phyloP scores from a whole-genome alignment of 176 grass and related monocot genomes.

The Tuctoria greenei region DNA sequence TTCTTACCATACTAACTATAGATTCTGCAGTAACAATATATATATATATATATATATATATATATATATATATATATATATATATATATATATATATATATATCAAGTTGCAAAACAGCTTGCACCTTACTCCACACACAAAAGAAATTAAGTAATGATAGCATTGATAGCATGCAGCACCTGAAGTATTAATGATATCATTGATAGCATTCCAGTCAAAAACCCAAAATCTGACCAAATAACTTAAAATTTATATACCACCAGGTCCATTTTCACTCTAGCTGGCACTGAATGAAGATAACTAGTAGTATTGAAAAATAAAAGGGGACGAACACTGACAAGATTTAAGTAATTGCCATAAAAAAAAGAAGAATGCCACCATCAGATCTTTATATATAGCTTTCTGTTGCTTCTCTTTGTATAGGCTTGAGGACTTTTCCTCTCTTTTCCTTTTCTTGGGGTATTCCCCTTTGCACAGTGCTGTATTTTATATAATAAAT shows the following conservation, averaged over 20 bases:
- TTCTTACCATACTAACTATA: no score
- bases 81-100: no score
- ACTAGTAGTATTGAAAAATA: not conserved
- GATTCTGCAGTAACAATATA: no score
- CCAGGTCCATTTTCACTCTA: not conserved
- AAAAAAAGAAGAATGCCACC: slow-evolving; percentile 15
- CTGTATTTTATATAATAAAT: no score
- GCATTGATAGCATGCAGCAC: not conserved
- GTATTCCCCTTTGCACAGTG: no score
- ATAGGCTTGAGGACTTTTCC: no score
- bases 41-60: no score
- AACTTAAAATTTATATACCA: slow-evolving; percentile 1
- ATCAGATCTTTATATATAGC: not conserved
- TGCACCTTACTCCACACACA: not conserved
- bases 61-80: no score
- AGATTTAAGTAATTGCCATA: not conserved
- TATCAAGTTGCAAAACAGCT: no score
- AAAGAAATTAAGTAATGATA: not conserved
- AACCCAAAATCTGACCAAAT: not conserved
- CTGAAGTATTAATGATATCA: not conserved
- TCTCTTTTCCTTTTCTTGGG: no score
- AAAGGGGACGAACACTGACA: not conserved
- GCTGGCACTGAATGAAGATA: not conserved
- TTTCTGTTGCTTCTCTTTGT: no score
- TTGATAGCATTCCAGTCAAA: not conserved